Base-by-base conservation (phyloP, 1,139 yeast species). In the Diutina scorzettiae region DNA sequence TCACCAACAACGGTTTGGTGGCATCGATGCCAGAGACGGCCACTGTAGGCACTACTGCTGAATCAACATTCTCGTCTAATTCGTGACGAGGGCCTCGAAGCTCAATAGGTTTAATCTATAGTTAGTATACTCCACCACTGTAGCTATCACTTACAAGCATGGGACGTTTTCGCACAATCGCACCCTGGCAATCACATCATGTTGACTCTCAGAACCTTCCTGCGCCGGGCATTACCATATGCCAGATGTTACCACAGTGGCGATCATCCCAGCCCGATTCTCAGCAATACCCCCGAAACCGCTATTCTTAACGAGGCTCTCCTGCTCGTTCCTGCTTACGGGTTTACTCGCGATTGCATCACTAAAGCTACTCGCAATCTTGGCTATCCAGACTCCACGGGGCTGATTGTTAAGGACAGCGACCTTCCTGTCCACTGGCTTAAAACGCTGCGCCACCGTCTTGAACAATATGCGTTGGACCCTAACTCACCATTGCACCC, bases 361-460 rank as follows among this genome's bases (percentile, higher is more conserved):
- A 64, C 73, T 1, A 60, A 69, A 36, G 83, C 93, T 4, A 66
- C 81, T 6, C 67, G 77, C 31, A 79, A 76, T 6, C 59, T 77
- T 50, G 76, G 78, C 2, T 73, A 78, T 51, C 70, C 79, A 5
- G 87, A 84, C 47, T 74, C 86, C n/a, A 66, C 84, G 36, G 73
- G 71, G 37, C 23, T 28, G 16, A 21, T 34, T n/a, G 39, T 34
- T 5, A 20, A 20, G n/a, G 39, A 72, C 81, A 2, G 66, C 79
- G 3, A 72, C 85, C 14, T 53, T 66, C 1, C 50, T 60, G 23
- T 53, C 58, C 7, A 52, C 59, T 69, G 72, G 72, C 59, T 68
- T 45, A 64, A 62, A 47, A 44, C 50, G 30, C 64, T 63, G 48
- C 53, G 75, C 50, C 60, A 62, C 44, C 54, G 51, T 36, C 54